Evolutionary conservation across 2,329 filamentous ascomycete species (phyloP).

Genomic region (Cladophialophora yegresii): DNA sequence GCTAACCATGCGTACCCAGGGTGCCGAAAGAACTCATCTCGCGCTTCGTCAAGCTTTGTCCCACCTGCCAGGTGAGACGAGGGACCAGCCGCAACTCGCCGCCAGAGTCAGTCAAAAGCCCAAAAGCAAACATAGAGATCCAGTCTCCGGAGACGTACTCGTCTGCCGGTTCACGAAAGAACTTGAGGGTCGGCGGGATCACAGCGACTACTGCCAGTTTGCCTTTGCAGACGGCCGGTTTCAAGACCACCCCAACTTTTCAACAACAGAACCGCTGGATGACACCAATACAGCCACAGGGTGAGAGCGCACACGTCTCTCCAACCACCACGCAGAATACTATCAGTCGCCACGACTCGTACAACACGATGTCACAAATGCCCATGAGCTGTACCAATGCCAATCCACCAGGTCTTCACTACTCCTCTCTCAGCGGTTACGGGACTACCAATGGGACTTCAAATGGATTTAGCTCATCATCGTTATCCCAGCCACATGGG

Average conservation of each 20-base stretch:
- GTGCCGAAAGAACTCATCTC: slow-evolving; percentile 56
- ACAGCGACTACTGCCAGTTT: slow-evolving; percentile 13
- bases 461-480: slow-evolving; percentile 18
- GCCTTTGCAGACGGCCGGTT: slow-evolving; percentile 31
- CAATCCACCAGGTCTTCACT: slow-evolving; percentile 19
- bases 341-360: slow-evolving; percentile 17
- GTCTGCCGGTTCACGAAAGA: slow-evolving; percentile 20
- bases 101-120: slow-evolving; percentile 27
- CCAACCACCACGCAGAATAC: slow-evolving; percentile 1
- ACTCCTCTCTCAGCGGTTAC: slow-evolving; percentile 22
- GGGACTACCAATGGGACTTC: slow-evolving; percentile 13
- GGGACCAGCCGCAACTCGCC: slow-evolving; percentile 39
- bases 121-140: slow-evolving; percentile 20
- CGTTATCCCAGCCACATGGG: slow-evolving; percentile 17
- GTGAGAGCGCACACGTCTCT: slow-evolving; percentile 7
- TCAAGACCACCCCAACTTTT: slow-evolving; percentile 29
- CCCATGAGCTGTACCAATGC: slow-evolving; percentile 22
- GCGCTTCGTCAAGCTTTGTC: slow-evolving; percentile 55
- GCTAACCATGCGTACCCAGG: slow-evolving; percentile 40
- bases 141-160: slow-evolving; percentile 19
- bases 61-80: slow-evolving; percentile 52
- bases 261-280: slow-evolving; percentile 37
- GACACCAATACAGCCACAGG: slow-evolving; percentile 29
- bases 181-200: slow-evolving; percentile 19
- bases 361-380: slow-evolving; percentile 26